Evolutionary conservation across 208 protist species (phyloP).

Genomic region (Herpetomonas samuelpessoai): DNA sequence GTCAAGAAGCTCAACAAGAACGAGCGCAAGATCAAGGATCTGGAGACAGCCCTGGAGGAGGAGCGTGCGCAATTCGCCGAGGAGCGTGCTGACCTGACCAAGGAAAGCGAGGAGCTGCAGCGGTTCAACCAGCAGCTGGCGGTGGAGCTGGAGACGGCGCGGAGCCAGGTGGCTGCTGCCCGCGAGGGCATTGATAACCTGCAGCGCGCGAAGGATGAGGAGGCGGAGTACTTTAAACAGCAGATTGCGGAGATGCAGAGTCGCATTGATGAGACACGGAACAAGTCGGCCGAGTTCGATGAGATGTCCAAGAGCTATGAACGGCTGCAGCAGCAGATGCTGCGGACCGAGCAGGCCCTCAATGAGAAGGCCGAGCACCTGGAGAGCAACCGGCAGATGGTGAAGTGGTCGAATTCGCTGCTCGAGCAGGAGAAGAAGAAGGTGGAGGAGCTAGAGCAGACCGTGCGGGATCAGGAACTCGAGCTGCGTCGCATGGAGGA

Average conservation of each 20-base stretch:
- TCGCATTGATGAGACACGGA: conserved; percentile 65
- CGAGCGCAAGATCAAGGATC: conserved; percentile 70
- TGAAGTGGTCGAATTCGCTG: conserved; percentile 85
- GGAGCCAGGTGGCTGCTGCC: conserved; percentile 43
- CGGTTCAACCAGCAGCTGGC: conserved; percentile 81
- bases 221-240: conserved; percentile 70
- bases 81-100: conserved; percentile 62
- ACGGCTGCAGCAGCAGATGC: conserved; percentile 77
- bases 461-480: conserved; percentile 67
- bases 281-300: conserved; percentile 60
- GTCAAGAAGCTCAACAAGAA: conserved; percentile 91
- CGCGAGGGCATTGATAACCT: conserved; percentile 59
- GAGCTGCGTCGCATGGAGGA: conserved; percentile 80
- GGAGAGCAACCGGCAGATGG: conserved; percentile 85
- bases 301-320: conserved; percentile 79
- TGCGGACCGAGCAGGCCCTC: conserved; percentile 66
- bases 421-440: conserved; percentile 87
- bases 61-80: conserved; percentile 77
- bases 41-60: conserved; percentile 71
- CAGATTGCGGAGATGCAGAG: conserved; percentile 51
- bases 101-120: conserved; percentile 64
- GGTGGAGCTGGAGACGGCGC: conserved; percentile 77
- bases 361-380: conserved; percentile 71
- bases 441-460: conserved; percentile 70
- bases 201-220: conserved; percentile 66